Base-by-base conservation (phyloP, 1,284 basidiomycete species). In the Cutaneotrichosporon cutaneum region DNA sequence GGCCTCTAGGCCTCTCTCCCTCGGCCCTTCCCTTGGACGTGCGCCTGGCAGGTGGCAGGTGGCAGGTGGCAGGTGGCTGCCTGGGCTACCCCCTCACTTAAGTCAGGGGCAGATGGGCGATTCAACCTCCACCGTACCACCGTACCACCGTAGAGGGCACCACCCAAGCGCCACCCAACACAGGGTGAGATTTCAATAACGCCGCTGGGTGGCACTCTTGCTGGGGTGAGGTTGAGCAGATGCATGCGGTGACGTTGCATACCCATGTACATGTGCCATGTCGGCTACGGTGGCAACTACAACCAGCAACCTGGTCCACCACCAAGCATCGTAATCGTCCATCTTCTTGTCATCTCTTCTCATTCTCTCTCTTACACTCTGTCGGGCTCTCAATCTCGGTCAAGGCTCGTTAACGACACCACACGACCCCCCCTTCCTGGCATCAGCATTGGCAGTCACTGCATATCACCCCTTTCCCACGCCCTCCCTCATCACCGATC, bases 401-500 rank as follows among this genome's bases (percentile, higher is more conserved):
- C 22, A 27, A 42, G 39, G 3, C 16, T 42, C 16, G 27, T 51
- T 54, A 54, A 54, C 52, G 52, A 54, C 52, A 32, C 30, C 52
- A 16, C 51, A 53, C 51, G 51, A 53, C 51, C 10, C 16, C 18
- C 16, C 16, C 51, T 22, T 35, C n/a, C n/a, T 33, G 51, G 21
- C 33, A 39, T 54, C 52, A 39, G 33, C 52, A 22, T 39, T 35
- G 18, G 39, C 51, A 39, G 8, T 35, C 33, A 16, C 35, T 22
- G 33, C 51, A 53, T 36, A 51, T 30, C 16, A 5, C 30, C 30
- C 18, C 48, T 3, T 26, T 30, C 48, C 27, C 26, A 53, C 51
- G 42, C 33, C 18, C 22, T 26, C 5, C 52, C 35, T 21, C 13
- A 30, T 5, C 52, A 36, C 32, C 51, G 14, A 16, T n/a, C 32